Evolutionary conservation across 2,329 filamentous ascomycete genomes (phyloP).

Genomic region (Xylariaceae sp.): DNA sequence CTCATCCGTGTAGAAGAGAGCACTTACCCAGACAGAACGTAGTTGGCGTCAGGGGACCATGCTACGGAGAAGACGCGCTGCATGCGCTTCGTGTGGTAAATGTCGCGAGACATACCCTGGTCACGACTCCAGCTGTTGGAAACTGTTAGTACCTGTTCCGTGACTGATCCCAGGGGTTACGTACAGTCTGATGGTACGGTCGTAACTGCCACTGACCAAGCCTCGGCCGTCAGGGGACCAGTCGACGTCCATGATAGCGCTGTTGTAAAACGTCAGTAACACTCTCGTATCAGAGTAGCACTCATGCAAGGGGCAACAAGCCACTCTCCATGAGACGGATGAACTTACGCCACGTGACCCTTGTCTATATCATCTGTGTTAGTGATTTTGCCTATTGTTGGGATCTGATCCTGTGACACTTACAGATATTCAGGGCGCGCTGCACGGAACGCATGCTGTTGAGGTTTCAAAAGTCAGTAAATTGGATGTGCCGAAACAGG

Average conservation of each 20-base stretch:
- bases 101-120: conserved; percentile 78
- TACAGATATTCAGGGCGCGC: conserved; percentile 20
- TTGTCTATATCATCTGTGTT: conserved; percentile 18
- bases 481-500: neutral
- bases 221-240: conserved; percentile 94
- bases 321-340: neutral
- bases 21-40: conserved; percentile 89
- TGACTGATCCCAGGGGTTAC: neutral
- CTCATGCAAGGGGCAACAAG: neutral
- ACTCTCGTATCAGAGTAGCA: neutral
- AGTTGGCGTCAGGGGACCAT: conserved; percentile 86
- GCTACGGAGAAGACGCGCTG: conserved; percentile 67
- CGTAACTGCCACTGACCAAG: conserved; percentile 81
- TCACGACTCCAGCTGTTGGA: conserved; percentile 61
- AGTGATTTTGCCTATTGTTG: conserved; percentile 23
- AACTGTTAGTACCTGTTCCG: neutral
- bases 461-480: conserved; percentile 4
- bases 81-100: conserved; percentile 98
- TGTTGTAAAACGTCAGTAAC: conserved; percentile 6
- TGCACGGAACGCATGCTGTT: conserved; percentile 19
- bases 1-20: conserved; percentile 46
- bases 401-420: conserved; percentile 69
- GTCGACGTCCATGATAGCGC: conserved; percentile 91
- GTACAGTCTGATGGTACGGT: conserved; percentile 72
- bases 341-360: conserved; percentile 37